A percentile compares a stretch with the other conserved stretches of the same genome.
These are phyloP conservation scores for Candida caryicola DNA, from an alignment of 805 yeast species.

Conservation along the genomic window DNA sequence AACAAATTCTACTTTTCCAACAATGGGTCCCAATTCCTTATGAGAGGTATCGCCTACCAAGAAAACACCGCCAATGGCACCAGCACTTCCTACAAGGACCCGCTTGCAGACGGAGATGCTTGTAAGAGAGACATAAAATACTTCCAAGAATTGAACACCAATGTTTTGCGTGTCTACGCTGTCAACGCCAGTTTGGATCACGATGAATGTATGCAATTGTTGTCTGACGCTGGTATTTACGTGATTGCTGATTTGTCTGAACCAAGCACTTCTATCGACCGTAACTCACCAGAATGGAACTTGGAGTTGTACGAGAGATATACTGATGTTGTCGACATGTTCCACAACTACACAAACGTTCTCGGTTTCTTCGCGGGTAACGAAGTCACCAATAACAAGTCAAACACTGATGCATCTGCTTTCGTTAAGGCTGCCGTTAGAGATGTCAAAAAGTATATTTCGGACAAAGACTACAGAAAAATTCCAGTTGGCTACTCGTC, in stretches of 20 bases:
- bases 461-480: slow-evolving; percentile 58
- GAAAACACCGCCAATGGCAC: slow-evolving; percentile 33
- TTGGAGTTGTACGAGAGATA: slow-evolving; percentile 70
- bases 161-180: slow-evolving; percentile 44
- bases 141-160: slow-evolving; percentile 37
- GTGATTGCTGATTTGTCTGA: slow-evolving; percentile 51
- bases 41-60: slow-evolving; percentile 46
- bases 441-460: slow-evolving; percentile 77
- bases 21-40: slow-evolving; percentile 44
- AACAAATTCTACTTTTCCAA: slow-evolving; percentile 41
- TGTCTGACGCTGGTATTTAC: slow-evolving; percentile 43
- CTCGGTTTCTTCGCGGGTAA: slow-evolving; percentile 97
- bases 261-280: slow-evolving; percentile 73
- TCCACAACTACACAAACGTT: slow-evolving; percentile 74
- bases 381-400: slow-evolving; percentile 83
- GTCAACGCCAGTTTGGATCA: slow-evolving; percentile 38
- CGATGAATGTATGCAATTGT: slow-evolving; percentile 39
- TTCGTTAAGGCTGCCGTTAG: slow-evolving; percentile 95
- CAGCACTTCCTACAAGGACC: slow-evolving; percentile 29
- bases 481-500: slow-evolving; percentile 96
- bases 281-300: slow-evolving; percentile 79
- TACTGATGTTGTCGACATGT: slow-evolving; percentile 74
- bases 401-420: slow-evolving; percentile 88
- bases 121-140: slow-evolving; percentile 44
- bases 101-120: slow-evolving; percentile 39